Evolutionary conservation across 2,329 filamentous ascomycete genomes (phyloP).

Genomic region (Thielaviopsis musarum): DNA sequence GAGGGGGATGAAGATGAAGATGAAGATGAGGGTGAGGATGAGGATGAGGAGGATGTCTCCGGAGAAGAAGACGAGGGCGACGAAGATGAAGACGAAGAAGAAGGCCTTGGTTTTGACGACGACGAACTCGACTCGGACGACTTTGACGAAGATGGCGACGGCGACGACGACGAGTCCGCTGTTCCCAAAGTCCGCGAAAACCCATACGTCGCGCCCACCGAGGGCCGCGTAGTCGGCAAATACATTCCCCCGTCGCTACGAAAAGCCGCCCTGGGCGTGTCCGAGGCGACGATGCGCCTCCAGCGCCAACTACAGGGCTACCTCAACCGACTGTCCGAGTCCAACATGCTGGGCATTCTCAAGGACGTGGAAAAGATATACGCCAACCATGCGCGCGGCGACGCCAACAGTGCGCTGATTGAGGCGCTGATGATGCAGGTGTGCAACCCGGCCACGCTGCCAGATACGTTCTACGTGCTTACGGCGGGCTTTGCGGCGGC

Average conservation of each 20-base stretch:
- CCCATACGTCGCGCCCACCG: conserved; percentile 63
- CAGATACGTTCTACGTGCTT: conserved; percentile 81
- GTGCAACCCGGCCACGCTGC: conserved; percentile 58
- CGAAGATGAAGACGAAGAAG: conserved; percentile 15
- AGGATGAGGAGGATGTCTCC: conserved; percentile 10
- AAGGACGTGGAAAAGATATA: conserved; percentile 73
- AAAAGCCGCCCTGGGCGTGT: conserved; percentile 43
- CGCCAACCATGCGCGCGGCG: conserved; percentile 65
- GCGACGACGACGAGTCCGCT: conserved; percentile 21
- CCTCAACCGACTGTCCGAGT: conserved; percentile 83
- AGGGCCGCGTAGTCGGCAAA: conserved; percentile 38
- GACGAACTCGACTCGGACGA: conserved; percentile 15
- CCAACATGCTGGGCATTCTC: conserved; percentile 73
- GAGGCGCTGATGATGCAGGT: conserved; percentile 65
- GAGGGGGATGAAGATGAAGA: background rate
- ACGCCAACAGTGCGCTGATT: conserved; percentile 67
- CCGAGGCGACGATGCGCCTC: conserved; percentile 46
- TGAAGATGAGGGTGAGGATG: conserved; percentile 6
- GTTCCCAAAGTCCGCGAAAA: conserved; percentile 48
- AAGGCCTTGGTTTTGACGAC: conserved; percentile 17
- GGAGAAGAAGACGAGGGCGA: conserved; percentile 5
- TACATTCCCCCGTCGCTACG: conserved; percentile 82
- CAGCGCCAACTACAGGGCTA: conserved; percentile 72
- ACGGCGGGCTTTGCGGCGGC: conserved; percentile 81
- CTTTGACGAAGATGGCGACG: conserved; percentile 15